Evolutionary conservation across 2,329 filamentous ascomycete species (phyloP), one percentile per base, ranked within the genome.

Genomic region (Chaetomium strumarium): DNA sequence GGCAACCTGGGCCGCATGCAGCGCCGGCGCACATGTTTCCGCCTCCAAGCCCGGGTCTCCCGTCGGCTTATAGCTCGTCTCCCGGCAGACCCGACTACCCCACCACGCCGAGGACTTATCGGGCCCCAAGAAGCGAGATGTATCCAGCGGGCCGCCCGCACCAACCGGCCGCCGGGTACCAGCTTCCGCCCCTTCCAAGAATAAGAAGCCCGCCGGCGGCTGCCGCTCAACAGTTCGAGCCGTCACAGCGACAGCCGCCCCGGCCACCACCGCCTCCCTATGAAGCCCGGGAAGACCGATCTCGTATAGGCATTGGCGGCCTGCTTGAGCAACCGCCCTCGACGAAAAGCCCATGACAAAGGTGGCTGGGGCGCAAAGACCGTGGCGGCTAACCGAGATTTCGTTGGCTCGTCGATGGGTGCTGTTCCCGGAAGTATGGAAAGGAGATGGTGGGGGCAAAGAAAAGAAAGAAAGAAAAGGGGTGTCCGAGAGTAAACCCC

Each of bases 261-360:
- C 42, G 5, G 14, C 38, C 43, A 8, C 37, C 55, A 12, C 29
- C 24, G 5, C 29, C 34, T 7, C 33, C 55, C 31, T 58, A 60
- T 33, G 60, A 60, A 4, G 10, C 42, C 50, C 71, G 75, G 40
- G 76, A 79, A 52, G 78, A 80, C 51, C 73, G 78, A 29, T 68
- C 72, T 16, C 75, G 81, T 14, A 76, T 84, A 45, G 80, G 82
- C 60, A 84, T 85, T 56, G 78, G 75, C 11, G 81, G 80, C 2
- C 72, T 81, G 62, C 79, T 86, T 62, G 82, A 81, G 58, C 79
- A 74, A 66, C 75, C 77, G 20, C 76, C 76, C 60, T 72, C 65
- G n/a, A 42, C 51, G 19, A 58, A 51, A 36, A 51, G 53, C 34
- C 45, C 55, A n/a, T 53, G 48, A 51, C 8, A 20, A 30, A 10